Evolutionary conservation across 2,329 filamentous ascomycete species (phyloP), one percentile per base, ranked within the genome.

Genomic region (Lachnellula occidentalis): DNA sequence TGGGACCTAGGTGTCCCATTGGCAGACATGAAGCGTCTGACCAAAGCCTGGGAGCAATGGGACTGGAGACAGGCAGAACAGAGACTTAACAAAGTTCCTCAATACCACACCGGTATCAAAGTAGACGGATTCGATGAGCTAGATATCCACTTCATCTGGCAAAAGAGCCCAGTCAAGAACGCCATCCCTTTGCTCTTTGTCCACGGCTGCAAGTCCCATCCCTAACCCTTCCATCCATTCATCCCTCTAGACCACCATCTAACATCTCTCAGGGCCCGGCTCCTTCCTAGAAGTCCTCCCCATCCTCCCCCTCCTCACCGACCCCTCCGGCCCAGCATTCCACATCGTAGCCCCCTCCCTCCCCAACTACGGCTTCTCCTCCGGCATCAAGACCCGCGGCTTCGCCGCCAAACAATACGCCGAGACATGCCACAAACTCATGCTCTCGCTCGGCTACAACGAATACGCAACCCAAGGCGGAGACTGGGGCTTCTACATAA

Each of bases 401-500:
- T 87, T 87, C 56, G 77, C 74, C 2, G 63, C 81, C 15, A 72
- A 74, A 19, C 79, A 86, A 59, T 85, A 86, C 61, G 82, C 83
- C 2, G 82, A 89, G 66, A 76, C 77, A 0, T 73, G 81, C 59
- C 80, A 90, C 67, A 83, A 82, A 53, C 71, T 90, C 8, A 91
- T 91, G 87, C 70, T 79, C 6, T 76, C 77, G 12, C 75, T 90
- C 2, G 85, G 85, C 0, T 90, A 87, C 65, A 60, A 75, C 2
- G 72, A 81, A 70, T 88, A 86, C 56, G 76, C 74, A 6, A 78
- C 76, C 0, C 80, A 88, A 69, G 85, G 83, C 58, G 87, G 87
- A 27, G 86, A 90, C 64, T 89, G 85, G 86, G 87, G 86, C 17
- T 82, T 77, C 65, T 76, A 78, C 61, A 79, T 90, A 61, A 85